Evolutionary conservation across 768 basidiomycete species (phyloP), one percentile per base, ranked within the genome.

Genomic region (Phanerochaete carnosa): DNA sequence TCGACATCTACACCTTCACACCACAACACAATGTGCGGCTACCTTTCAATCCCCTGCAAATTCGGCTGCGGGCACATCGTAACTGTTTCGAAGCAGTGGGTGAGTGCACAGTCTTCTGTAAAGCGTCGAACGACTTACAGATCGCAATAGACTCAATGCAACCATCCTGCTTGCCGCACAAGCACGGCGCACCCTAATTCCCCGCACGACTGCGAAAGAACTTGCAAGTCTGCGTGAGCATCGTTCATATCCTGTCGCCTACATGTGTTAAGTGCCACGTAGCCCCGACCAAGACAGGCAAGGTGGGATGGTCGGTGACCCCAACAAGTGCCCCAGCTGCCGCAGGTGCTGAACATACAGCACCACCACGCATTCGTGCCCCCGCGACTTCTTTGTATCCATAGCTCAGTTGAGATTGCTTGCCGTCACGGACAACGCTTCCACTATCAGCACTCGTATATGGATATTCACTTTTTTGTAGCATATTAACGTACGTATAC

Each of bases 131-230:
- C 19, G 39, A 11, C 4, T 7, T 9, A 19, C 39, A 4, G 5
- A 25, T 19, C 28, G 22, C n/a, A 43, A 25, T 33, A 60, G 59
- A 12, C 22, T 2, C 35, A 54, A 35, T 60, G 59, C 45, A 12
- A 35, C 22, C 30, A 45, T 13, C 22, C 26, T 25, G 28, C n/a
- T 8, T 62, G 60, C 50, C 37, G 26, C n/a, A 4, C 37, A 32
- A 62, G 60, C 43, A 8, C n/a, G 4, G 13, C 2, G 19, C 60
- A 62, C 29, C 6, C n/a, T 11, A 19, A 0, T 15, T 33, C 9
- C 15, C 55, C 55, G 9, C 60, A 62, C 33, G 50, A 56, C 30
- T 62, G 60, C 28, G 35, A 28, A 12, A n/a, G 37, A 13, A 32
- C 39, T 3, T 62, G 60, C 50, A 32, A 29, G 45, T 19, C 26